A percentile compares a stretch with the other conserved stretches of the same genome.
Conservation (phyloP, 148 eudicot species). For the Cornus controversa region DNA sequence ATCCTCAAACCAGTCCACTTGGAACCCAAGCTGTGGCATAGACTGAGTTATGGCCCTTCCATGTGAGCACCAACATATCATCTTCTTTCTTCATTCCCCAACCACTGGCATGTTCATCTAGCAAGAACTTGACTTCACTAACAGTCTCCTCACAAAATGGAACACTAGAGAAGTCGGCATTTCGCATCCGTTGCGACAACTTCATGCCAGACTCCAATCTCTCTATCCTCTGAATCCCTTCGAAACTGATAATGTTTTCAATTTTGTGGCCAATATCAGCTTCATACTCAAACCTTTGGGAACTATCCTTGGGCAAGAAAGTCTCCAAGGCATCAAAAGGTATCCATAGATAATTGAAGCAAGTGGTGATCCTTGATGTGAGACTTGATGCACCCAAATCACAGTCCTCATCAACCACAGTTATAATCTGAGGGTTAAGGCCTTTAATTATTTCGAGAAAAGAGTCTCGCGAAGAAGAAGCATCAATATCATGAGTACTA, state of each 20-base stretch:
- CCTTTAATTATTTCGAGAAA: conserved; percentile 29
- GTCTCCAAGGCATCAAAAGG: conserved; percentile 52
- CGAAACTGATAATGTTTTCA: conserved; percentile 44
- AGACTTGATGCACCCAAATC: conserved; percentile 35
- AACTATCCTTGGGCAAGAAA: conserved; percentile 49
- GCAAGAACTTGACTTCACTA: conserved; percentile 38
- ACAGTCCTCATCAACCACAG: conserved; percentile 39
- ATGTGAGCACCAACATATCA: conserved; percentile 44
- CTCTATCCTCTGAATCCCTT: conserved; percentile 43
- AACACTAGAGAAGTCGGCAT: conserved; percentile 23
- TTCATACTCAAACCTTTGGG: conserved; percentile 41
- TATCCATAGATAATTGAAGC: conserved; percentile 50
- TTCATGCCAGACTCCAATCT: conserved; percentile 33
- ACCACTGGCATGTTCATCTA: conserved; percentile 55
- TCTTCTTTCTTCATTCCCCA: conserved; percentile 57
- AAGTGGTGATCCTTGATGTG: conserved; percentile 34
- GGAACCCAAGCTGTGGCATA: conserved; percentile 43
- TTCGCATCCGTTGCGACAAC: conserved; percentile 28
- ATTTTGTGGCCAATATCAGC: conserved; percentile 48
- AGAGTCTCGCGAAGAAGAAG: conserved; percentile 19
- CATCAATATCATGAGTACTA: not conserved
- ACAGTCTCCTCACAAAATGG: conserved; percentile 40
- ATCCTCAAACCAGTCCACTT: conserved; percentile 17
- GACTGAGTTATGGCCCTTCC: conserved; percentile 50
- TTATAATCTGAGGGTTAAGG: conserved; percentile 32